Percentiles rank a stretch among this genome's conserved stretches.
These are phyloP conservation scores for Microdochium trichocladiopsis DNA, from an alignment of 2,329 filamentous ascomycete species.

Conservation along the genomic window DNA sequence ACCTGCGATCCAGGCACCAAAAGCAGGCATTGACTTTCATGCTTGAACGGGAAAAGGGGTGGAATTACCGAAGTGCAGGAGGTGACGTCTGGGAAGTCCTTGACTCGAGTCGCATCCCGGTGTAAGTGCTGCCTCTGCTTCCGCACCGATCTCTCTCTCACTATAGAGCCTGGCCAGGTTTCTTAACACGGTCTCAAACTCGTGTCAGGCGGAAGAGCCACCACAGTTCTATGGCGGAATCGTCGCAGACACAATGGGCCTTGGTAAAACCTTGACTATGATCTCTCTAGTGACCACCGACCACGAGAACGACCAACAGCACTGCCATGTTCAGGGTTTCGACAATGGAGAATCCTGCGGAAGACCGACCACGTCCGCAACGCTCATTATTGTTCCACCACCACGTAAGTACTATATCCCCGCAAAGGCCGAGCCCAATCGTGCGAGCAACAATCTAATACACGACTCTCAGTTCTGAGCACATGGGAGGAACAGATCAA, in stretches of 20 bases:
- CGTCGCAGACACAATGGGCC: conserved; percentile 19
- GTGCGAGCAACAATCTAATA: not conserved
- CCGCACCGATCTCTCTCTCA: not conserved
- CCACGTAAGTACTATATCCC: conserved; percentile 1
- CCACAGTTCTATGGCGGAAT: conserved; percentile 14
- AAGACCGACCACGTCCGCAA: not conserved
- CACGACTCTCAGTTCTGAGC: conserved; percentile 5
- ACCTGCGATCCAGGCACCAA: conserved; percentile 14
- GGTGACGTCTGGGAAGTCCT: conserved; percentile 11
- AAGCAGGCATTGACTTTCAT: conserved; percentile 19
- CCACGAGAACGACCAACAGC: not conserved
- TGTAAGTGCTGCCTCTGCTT: conserved; percentile 1
- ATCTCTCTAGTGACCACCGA: conserved; percentile 16
- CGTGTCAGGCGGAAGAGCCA: conserved; percentile 5
- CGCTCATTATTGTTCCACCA: conserved; percentile 12
- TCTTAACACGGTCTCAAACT: not conserved
- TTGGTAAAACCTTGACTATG: conserved; percentile 18
- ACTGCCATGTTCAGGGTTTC: not conserved
- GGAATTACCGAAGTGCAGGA: conserved; percentile 4
- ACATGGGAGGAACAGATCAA: conserved; percentile 12
- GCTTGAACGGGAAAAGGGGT: conserved; percentile 13
- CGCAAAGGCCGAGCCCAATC: not conserved
- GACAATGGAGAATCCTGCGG: not conserved
- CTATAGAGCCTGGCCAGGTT: not conserved
- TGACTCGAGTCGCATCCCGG: not conserved